phyloP scores from a whole-genome alignment of 495 filamentous ascomycete species.

The Neurospora hispaniola region DNA sequence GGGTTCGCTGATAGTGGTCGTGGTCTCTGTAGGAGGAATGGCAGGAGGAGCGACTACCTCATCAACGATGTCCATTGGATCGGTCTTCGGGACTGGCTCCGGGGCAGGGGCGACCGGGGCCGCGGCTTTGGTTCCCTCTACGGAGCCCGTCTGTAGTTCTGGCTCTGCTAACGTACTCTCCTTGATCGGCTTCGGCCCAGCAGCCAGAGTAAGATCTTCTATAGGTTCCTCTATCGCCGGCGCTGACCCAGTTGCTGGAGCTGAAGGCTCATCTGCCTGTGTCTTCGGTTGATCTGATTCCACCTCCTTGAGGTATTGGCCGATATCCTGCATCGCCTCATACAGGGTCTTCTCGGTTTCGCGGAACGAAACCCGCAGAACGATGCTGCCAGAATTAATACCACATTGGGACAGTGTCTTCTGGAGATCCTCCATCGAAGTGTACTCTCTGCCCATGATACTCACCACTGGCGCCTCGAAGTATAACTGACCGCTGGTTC shows the following conservation, averaged over 20 bases:
- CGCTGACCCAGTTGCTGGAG: constrained; percentile 6
- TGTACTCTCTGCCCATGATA: constrained; percentile 66
- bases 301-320: constrained; percentile 50
- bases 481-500: constrained; percentile 61
- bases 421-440: constrained; percentile 68
- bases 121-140: not conserved
- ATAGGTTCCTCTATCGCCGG: constrained; percentile 11
- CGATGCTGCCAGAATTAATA: constrained; percentile 66
- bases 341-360: constrained; percentile 68
- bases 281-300: constrained; percentile 15
- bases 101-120: not conserved
- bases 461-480: constrained; percentile 81
- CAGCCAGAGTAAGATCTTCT: constrained; percentile 3
- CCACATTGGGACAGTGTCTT: constrained; percentile 82
- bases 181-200: not conserved
- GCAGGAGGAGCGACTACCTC: not conserved
- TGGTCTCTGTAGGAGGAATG: not conserved
- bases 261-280: not conserved
- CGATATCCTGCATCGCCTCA: constrained; percentile 75
- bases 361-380: constrained; percentile 68
- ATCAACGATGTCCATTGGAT: not conserved
- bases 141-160: constrained; percentile 1
- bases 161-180: constrained; percentile 2
- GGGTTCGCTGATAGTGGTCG: not conserved
- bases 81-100: not conserved